Percentiles rank a stretch among this genome's conserved stretches.
These are phyloP conservation scores for Ophiobolus disseminans DNA, from an alignment of 2,329 filamentous ascomycete species.

Conservation along the genomic window DNA sequence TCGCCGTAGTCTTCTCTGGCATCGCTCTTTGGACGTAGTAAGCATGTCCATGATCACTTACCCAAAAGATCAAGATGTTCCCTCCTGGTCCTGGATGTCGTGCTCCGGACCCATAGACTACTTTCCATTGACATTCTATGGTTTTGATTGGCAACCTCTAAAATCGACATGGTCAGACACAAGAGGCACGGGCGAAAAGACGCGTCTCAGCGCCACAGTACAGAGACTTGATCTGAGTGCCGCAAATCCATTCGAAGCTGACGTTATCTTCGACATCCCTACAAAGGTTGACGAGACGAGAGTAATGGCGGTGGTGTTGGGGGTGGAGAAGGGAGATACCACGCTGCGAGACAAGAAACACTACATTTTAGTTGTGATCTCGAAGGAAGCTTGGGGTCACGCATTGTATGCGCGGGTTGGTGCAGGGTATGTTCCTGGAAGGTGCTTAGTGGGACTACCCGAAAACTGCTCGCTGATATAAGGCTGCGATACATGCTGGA, in stretches of 20 bases:
- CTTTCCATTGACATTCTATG: no score
- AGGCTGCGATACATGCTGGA: no score
- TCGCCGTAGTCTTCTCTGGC: constrained; percentile 41
- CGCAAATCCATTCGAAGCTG: no score
- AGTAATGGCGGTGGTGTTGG: background rate
- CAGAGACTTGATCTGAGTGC: no score
- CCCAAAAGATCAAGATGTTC: background rate
- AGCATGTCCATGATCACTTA: no score
- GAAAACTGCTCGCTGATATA: background rate
- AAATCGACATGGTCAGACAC: no score
- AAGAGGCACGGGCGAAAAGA: no score
- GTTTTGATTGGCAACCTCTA: no score
- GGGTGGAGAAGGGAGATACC: background rate
- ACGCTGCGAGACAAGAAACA: background rate
- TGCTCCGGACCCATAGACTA: background rate
- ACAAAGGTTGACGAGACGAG: background rate
- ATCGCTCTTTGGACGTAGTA: constrained; percentile 19
- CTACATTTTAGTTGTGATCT: background rate
- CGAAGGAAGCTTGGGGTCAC: background rate
- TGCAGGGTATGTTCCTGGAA: background rate
- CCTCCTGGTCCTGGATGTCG: constrained; percentile 3
- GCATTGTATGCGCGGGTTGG: background rate
- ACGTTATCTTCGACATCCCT: no score
- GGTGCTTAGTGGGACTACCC: background rate
- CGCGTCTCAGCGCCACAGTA: no score